These are phyloP conservation scores for Hypoxylon lenormandii DNA, from an alignment of 495 filamentous ascomycete species.

Conservation along the genomic window DNA sequence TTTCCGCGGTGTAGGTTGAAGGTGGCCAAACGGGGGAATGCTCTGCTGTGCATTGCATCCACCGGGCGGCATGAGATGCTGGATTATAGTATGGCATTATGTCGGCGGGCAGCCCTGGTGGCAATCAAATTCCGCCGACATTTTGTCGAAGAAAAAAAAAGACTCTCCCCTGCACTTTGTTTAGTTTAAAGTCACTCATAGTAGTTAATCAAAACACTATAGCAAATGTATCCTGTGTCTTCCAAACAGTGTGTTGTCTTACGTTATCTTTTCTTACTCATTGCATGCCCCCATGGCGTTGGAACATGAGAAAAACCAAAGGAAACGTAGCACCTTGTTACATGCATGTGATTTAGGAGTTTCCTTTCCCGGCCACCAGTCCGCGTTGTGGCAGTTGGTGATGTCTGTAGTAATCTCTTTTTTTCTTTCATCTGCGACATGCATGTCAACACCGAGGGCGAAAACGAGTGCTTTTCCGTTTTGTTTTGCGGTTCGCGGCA, in stretches of 20 bases:
- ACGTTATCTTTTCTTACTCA: no score
- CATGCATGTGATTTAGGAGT: constrained; percentile 30
- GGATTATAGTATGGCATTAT: constrained; percentile 21
- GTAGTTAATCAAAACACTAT: constrained; percentile 47
- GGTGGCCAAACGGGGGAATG: constrained; percentile 35
- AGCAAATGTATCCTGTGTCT: constrained; percentile 14
- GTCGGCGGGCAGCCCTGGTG: constrained; percentile 32
- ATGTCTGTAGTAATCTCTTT: constrained; percentile 22
- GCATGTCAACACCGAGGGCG: constrained; percentile 28
- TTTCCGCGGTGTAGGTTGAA: constrained; percentile 36
- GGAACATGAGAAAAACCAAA: no score
- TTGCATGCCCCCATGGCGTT: no score
- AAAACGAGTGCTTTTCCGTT: not conserved
- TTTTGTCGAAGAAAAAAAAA: constrained; percentile 11
- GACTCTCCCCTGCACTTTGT: constrained; percentile 34
- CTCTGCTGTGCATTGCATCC: constrained; percentile 40
- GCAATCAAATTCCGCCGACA: constrained; percentile 27
- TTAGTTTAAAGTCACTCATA: constrained; percentile 40
- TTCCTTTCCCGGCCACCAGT: constrained; percentile 26
- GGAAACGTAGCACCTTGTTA: constrained; percentile 39
- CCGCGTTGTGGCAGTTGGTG: constrained; percentile 11
- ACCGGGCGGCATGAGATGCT: constrained; percentile 47
- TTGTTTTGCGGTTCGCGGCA: constrained; percentile 1
- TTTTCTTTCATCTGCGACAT: constrained; percentile 20
- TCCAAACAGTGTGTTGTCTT: not conserved